These are phyloP conservation scores for Penicillium carneum DNA, from an alignment of 2,329 filamentous ascomycete genomes.

Conservation along the genomic window DNA sequence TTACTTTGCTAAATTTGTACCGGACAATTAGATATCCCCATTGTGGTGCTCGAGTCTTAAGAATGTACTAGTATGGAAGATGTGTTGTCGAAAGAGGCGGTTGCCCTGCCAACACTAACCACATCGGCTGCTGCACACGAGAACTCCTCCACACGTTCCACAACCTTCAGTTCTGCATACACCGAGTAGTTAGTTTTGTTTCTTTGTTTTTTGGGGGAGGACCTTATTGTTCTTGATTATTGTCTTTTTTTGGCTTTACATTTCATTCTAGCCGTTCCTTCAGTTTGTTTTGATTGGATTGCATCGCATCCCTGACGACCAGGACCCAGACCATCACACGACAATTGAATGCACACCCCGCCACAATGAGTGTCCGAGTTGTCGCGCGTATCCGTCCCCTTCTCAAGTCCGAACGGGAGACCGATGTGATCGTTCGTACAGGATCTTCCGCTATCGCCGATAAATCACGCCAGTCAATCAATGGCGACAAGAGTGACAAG, in stretches of 20 bases:
- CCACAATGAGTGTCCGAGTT: conserved; percentile 71
- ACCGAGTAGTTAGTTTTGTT: conserved; percentile 32
- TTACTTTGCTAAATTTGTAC: background rate
- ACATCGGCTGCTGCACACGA: conserved; percentile 21
- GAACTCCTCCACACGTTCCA: conserved; percentile 31
- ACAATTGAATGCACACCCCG: conserved; percentile 18
- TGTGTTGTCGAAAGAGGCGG: conserved; percentile 8
- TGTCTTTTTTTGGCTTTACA: conserved; percentile 21
- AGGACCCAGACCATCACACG: conserved; percentile 3
- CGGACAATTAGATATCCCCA: background rate
- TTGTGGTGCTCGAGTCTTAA: background rate
- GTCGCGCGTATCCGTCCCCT: conserved; percentile 90
- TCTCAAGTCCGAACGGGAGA: conserved; percentile 82
- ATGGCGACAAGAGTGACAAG: conserved; percentile 33
- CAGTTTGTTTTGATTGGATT: conserved; percentile 15
- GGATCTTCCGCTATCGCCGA: conserved; percentile 52
- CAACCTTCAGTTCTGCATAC: conserved; percentile 28
- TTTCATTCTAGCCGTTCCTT: conserved; percentile 17
- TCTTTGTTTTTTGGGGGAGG: conserved; percentile 24
- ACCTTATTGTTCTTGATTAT: conserved; percentile 20
- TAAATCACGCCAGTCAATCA: conserved; percentile 34
- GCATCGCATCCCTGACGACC: conserved; percentile 6
- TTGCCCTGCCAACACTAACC: conserved; percentile 36
- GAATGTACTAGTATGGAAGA: background rate
- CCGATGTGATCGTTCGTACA: conserved; percentile 83